phyloP scores from a whole-genome alignment of 2,329 filamentous ascomycete species.

The Colletotrichum neosansevieriae region DNA sequence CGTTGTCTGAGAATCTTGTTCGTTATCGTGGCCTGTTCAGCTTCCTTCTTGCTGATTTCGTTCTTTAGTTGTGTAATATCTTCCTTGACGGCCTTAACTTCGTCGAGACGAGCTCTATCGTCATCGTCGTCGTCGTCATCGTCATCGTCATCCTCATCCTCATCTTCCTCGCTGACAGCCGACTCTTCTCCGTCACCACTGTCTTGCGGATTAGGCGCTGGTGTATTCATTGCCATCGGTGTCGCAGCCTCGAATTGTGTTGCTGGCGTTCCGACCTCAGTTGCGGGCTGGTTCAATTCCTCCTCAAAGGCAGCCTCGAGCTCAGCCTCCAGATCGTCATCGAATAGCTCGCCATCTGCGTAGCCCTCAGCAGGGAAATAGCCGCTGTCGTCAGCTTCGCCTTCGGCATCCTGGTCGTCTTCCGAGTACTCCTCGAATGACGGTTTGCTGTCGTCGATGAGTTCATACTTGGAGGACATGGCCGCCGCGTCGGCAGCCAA shows the following conservation, averaged over 20 bases:
- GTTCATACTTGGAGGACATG: constrained; percentile 71
- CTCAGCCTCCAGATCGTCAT: constrained; percentile 66
- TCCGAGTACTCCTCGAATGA: constrained; percentile 66
- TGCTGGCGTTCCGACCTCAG: constrained; percentile 56
- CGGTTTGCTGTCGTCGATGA: constrained; percentile 65
- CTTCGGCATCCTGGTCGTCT: constrained; percentile 65
- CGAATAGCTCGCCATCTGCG: constrained; percentile 47
- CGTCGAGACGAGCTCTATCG: constrained; percentile 60
- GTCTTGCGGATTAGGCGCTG: constrained; percentile 56
- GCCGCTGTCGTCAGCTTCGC: constrained; percentile 59
- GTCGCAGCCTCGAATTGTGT: constrained; percentile 59
- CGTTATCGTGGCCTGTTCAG: constrained; percentile 56
- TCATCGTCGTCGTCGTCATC: constrained; percentile 68
- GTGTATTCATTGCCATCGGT: constrained; percentile 59
- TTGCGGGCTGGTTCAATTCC: constrained; percentile 53
- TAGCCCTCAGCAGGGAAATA: constrained; percentile 52
- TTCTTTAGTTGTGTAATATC: constrained; percentile 67
- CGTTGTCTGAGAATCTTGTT: constrained; percentile 64
- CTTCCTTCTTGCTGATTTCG: constrained; percentile 59
- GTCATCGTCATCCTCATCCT: constrained; percentile 65
- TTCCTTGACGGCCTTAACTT: constrained; percentile 66
- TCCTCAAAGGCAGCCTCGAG: constrained; percentile 66
- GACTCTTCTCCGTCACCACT: constrained; percentile 60
- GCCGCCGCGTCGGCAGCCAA: constrained; percentile 76
- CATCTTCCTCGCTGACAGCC: constrained; percentile 60